phyloP scores from a whole-genome alignment of 2,329 filamentous ascomycete genomes.

The Atkinsonella texensis region DNA sequence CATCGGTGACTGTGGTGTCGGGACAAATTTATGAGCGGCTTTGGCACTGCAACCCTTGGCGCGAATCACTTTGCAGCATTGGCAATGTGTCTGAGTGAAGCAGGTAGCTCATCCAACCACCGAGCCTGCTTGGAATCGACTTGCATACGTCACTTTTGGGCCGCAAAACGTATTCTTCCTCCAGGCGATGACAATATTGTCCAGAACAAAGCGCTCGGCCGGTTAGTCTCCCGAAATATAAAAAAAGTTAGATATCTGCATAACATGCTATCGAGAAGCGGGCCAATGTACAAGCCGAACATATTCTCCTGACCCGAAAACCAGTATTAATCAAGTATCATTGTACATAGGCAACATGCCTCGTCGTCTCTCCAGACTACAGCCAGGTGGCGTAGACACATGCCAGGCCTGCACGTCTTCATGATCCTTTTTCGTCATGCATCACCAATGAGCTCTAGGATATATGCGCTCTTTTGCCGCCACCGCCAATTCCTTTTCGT shows the following conservation, averaged over 20 bases:
- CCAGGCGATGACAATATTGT: neutral
- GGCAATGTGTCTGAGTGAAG: constrained; percentile 38
- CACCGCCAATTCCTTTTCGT: neutral
- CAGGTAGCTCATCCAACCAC: neutral
- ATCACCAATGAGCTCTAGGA: constrained; percentile 9
- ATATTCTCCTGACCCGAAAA: constrained; percentile 17
- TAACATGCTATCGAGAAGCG: constrained; percentile 11
- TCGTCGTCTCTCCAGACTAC: constrained; percentile 14
- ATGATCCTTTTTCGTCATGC: constrained; percentile 2
- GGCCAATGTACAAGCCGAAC: constrained; percentile 19
- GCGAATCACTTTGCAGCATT: constrained; percentile 33
- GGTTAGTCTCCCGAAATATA: neutral
- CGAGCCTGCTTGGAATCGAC: too few relatives aligned
- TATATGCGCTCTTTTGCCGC: constrained; percentile 8
- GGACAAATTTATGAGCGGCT: constrained; percentile 22
- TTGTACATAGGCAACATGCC: constrained; percentile 27
- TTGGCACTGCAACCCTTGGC: constrained; percentile 29
- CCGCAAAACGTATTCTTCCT: neutral
- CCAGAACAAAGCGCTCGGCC: neutral
- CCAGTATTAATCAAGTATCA: constrained; percentile 29
- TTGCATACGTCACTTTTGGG: neutral
- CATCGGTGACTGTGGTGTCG: too few relatives aligned
- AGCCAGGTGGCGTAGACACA: constrained; percentile 1
- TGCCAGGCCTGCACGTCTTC: constrained; percentile 1
- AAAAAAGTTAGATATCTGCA: constrained; percentile 8